phyloP scores from a whole-genome alignment of 2,329 filamentous ascomycete genomes.

The Dactylellina cionopaga region DNA sequence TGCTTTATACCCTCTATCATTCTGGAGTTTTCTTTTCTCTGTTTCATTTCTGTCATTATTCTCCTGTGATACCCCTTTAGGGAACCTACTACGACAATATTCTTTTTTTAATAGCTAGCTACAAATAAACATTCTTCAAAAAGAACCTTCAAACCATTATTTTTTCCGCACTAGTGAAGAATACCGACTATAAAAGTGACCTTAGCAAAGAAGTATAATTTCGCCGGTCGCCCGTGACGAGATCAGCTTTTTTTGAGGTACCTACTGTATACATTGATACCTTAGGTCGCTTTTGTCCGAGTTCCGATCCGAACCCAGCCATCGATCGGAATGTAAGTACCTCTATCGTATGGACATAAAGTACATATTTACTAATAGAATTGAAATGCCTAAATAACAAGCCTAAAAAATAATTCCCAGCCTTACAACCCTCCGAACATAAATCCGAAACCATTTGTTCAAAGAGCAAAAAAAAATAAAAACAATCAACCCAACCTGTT shows the following conservation, averaged over 20 bases:
- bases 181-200: too few species aligned
- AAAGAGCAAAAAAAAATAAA: neutral
- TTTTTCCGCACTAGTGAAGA: neutral
- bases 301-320: constrained; percentile 33
- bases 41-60: constrained; percentile 31
- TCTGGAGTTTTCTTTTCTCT: constrained; percentile 33
- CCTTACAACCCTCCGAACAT: constrained; percentile 5
- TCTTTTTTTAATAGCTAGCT: constrained; percentile 24
- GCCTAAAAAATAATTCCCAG: neutral
- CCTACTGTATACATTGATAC: too few species aligned
- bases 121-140: constrained; percentile 34
- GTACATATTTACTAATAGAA: neutral
- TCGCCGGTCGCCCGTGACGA: too few species aligned
- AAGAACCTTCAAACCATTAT: constrained; percentile 16
- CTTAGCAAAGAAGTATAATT: neutral
- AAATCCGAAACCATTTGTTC: neutral
- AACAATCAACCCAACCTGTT: neutral
- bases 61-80: constrained; percentile 48
- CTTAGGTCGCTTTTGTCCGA: neutral
- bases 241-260: too few species aligned
- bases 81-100: constrained; percentile 35
- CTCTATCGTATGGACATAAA: neutral
- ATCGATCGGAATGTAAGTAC: constrained; percentile 25
- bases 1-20: constrained; percentile 52
- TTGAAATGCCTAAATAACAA: neutral